Evolutionary conservation across 768 basidiomycete genomes (phyloP).

Genomic region (Porphyrellus cyaneotinctus): DNA sequence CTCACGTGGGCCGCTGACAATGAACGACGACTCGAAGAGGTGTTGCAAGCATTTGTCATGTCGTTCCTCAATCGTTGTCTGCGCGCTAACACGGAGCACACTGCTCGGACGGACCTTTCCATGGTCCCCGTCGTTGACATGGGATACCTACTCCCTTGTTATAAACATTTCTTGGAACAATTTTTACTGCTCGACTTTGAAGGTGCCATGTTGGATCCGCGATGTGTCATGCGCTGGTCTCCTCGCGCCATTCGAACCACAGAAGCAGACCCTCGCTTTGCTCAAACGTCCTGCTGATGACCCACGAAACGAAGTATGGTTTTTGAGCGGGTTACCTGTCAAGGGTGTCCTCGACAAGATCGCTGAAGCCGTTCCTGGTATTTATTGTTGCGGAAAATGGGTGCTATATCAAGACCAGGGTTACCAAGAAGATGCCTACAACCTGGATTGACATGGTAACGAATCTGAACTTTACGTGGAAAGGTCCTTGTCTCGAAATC

Average conservation of each 20-base stretch:
- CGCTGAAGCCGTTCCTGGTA: constrained; percentile 52
- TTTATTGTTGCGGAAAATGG: constrained; percentile 87
- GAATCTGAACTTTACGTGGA: constrained; percentile 79
- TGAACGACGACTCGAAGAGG: constrained; percentile 75
- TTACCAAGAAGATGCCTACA: constrained; percentile 29
- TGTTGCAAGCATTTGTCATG: constrained; percentile 73
- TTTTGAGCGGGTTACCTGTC: constrained; percentile 71
- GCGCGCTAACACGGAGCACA: constrained; percentile 69
- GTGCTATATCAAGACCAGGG: constrained; percentile 69
- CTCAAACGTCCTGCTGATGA: constrained; percentile 60
- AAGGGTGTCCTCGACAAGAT: constrained; percentile 62
- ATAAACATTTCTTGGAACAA: constrained; percentile 59
- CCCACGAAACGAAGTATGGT: constrained; percentile 71
- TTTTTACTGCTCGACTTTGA: constrained; percentile 77
- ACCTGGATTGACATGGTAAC: constrained; percentile 78
- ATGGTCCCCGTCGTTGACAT: constrained; percentile 42
- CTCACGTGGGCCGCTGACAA: constrained; percentile 48
- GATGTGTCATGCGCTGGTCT: constrained; percentile 49
- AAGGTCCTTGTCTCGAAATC: constrained; percentile 74
- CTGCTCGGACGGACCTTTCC: constrained; percentile 26
- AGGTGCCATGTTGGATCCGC: constrained; percentile 69
- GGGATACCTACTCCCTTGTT: constrained; percentile 57
- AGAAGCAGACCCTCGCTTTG: constrained; percentile 39
- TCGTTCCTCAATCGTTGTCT: constrained; percentile 74
- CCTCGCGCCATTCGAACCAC: constrained; percentile 38